Base-by-base conservation (phyloP, 75 land plant species). In the Cryptomeria japonica region DNA sequence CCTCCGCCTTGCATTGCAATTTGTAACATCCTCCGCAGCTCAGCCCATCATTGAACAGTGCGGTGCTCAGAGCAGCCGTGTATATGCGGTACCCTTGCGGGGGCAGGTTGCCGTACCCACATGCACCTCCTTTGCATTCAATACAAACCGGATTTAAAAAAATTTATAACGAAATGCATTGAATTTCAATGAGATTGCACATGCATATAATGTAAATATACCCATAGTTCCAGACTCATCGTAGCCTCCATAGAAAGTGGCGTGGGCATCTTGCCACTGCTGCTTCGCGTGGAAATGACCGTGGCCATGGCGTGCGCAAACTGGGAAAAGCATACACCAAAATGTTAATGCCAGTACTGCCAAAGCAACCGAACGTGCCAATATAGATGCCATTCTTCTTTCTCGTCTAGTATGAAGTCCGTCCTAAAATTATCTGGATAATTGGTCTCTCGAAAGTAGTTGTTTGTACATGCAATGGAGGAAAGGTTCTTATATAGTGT, bases 11-110 rank as follows among this genome's bases (percentile, higher is more conserved):
- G 42, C 92, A 91, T 36, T 83, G 36, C 41, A 91, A 41, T 70
- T 87, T 39, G 73, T 34, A 91, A 44, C 91, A 91, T 0, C 91
- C 91, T 14, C 92, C 92, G 25, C 92, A 91, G n/a, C 87, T 80
- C 14, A 80, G 41, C 11, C 92, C 92, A 13, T 41, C 61, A 5
- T 72, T 38, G 86, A 90, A 91, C 19, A 91, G 91, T 3, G 83
- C 80, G 5, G 86, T 51, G 56, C 92, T 91, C 49, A 91, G 86
- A 7, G 91, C 91, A 12, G 88, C 86, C 18, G 92, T 91, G 61
- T 46, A 86, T 7, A 58, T 39, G 3, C 91, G 88, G 34, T 91
- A 91, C 37, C 92, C 92, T 4, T 77, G 79, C 39, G 16, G 1
- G 73, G 46, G 73, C 64, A 90, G 34, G 77, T 87, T 72, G 42